A percentile compares a stretch with the other conserved stretches of the same genome.
Evolutionary conservation across 768 basidiomycete genomes (phyloP).

Genomic region (Auricularia sp.): DNA sequence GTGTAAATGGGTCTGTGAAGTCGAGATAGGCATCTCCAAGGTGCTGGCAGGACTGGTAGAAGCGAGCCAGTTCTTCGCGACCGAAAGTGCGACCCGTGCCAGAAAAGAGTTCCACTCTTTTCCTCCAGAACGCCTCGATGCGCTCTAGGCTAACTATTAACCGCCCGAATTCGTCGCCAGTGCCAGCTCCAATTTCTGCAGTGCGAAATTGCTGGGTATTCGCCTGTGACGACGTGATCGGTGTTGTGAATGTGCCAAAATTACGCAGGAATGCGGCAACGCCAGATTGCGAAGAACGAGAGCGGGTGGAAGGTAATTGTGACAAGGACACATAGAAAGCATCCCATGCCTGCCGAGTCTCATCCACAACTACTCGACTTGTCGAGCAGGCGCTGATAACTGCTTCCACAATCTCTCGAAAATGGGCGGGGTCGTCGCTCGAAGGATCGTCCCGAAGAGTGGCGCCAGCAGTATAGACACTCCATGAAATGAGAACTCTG

Average conservation of each 20-base stretch:
- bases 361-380: background rate
- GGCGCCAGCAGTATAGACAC: too few relatives aligned
- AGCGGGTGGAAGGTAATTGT: background rate
- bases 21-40: background rate
- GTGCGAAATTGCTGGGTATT: too few relatives aligned
- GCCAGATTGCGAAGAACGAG: background rate
- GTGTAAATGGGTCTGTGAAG: background rate
- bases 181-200: too few relatives aligned
- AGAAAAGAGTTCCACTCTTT: background rate
- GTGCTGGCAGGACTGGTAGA: background rate
- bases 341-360: background rate
- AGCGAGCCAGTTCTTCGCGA: background rate
- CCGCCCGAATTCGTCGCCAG: background rate
- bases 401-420: too few relatives aligned
- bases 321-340: background rate
- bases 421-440: too few relatives aligned
- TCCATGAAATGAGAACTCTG: background rate
- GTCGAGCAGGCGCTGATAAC: background rate
- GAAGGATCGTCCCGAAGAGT: background rate
- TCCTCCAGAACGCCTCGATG: background rate
- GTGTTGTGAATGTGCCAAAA: background rate
- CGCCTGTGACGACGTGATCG: background rate
- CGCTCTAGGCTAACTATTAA: background rate
- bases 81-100: background rate
- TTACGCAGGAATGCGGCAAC: background rate